A percentile compares a stretch with the other conserved stretches of the same genome.
phyloP scores from a whole-genome alignment of 1,139 yeast species.

The Pichia sp. region DNA sequence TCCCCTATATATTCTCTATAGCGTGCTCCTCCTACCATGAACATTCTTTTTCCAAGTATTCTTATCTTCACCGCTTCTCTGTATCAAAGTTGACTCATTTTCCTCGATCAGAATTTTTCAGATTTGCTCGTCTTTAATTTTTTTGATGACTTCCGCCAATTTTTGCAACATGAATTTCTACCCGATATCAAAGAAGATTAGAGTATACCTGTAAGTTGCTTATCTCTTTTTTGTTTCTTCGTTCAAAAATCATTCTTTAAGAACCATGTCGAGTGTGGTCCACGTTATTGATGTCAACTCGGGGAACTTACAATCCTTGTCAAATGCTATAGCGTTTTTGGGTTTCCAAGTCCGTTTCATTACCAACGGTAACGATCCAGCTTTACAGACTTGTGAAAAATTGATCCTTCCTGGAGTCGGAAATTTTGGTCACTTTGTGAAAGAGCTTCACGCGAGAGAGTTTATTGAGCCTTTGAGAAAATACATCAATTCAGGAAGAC shows the following conservation, averaged over 20 bases:
- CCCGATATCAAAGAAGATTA: too few species aligned
- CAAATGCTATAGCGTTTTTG: constrained; percentile 74
- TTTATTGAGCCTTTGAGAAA: constrained; percentile 60
- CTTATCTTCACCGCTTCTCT: too few species aligned
- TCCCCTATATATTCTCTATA: neutral
- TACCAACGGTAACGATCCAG: constrained; percentile 39
- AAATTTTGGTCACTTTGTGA: constrained; percentile 88
- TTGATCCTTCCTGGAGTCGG: constrained; percentile 93
- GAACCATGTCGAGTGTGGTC: constrained; percentile 34
- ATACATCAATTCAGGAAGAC: constrained; percentile 69
- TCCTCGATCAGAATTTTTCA: too few species aligned
- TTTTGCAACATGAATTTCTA: too few species aligned
- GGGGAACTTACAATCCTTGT: constrained; percentile 85
- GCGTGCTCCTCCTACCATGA: too few species aligned
- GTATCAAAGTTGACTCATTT: too few species aligned
- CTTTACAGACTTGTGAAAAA: constrained; percentile 45
- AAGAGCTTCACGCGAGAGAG: constrained; percentile 55
- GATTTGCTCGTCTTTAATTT: too few species aligned
- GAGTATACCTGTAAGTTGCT: too few species aligned
- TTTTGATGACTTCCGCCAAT: too few species aligned
- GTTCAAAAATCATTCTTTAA: neutral
- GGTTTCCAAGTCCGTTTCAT: constrained; percentile 64
- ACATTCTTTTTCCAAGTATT: too few species aligned
- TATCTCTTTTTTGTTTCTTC: neutral
- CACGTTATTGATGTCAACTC: constrained; percentile 91